phyloP scores from a whole-genome alignment of 495 filamentous ascomycete species.

The Neurospora sp. region DNA sequence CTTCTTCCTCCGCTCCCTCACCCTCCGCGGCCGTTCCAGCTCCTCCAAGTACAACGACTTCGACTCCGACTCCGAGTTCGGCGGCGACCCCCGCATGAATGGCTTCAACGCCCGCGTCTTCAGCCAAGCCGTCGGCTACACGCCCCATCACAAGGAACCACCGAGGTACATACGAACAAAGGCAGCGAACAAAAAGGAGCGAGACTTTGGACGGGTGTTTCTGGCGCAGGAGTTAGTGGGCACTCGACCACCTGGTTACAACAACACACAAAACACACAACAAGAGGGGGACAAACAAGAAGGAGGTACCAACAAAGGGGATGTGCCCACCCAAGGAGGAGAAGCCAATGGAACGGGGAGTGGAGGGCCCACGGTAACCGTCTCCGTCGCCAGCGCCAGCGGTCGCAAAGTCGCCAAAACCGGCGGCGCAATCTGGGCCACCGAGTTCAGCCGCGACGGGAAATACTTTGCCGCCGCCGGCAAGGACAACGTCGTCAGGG shows the following conservation, averaged over 20 bases:
- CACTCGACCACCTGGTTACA: constrained; percentile 19
- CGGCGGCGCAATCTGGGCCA: constrained; percentile 72
- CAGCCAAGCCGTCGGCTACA: constrained; percentile 50
- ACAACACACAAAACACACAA: background rate
- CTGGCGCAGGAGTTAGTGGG: constrained; percentile 76
- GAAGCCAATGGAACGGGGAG: background rate
- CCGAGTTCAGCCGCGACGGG: constrained; percentile 89
- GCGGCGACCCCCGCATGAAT: constrained; percentile 58
- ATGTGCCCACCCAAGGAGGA: background rate
- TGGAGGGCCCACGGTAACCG: constrained; percentile 20
- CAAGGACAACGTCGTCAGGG: constrained; percentile 73
- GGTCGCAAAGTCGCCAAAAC: constrained; percentile 21
- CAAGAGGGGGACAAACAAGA: background rate
- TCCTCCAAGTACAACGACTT: constrained; percentile 26
- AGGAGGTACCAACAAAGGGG: background rate
- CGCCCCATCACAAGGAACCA: constrained; percentile 79
- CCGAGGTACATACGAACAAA: constrained; percentile 84
- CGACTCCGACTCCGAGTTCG: constrained; percentile 62
- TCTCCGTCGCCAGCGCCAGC: constrained; percentile 29
- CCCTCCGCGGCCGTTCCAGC: constrained; percentile 54
- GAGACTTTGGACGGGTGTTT: constrained; percentile 79
- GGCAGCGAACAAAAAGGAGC: constrained; percentile 69
- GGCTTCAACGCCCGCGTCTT: constrained; percentile 77
- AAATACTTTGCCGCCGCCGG: constrained; percentile 84
- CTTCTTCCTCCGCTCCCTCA: constrained; percentile 77